These are phyloP conservation scores for Fraxinus velutina DNA, from an alignment of 305 asterid genomes.

Conservation along the genomic window DNA sequence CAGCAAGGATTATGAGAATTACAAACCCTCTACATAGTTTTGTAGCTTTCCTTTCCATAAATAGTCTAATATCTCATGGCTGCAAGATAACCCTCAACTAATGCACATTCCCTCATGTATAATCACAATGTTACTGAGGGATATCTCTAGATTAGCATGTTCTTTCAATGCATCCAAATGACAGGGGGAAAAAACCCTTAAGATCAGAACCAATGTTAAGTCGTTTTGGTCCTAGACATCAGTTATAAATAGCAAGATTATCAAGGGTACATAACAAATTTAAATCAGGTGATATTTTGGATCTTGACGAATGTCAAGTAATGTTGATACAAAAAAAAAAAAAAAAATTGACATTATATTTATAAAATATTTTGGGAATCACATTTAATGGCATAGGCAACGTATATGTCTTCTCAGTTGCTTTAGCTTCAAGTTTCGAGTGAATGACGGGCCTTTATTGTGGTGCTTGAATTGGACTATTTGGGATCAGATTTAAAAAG, in stretches of 20 bases:
- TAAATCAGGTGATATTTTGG: neutral
- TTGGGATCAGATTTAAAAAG: neutral
- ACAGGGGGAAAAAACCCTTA: neutral
- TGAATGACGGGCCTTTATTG: neutral
- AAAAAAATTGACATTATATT: neutral
- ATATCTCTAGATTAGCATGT: neutral
- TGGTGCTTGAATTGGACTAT: neutral
- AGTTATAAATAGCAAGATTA: neutral
- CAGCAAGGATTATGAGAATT: neutral
- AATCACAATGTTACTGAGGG: neutral
- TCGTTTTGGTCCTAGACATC: neutral
- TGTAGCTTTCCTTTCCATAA: neutral
- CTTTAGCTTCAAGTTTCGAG: constrained; percentile 7
- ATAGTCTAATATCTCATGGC: constrained; percentile 1
- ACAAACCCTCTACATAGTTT: neutral
- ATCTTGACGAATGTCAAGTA: neutral
- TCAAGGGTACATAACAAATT: neutral
- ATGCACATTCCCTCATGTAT: neutral
- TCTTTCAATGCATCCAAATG: neutral
- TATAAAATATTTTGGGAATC: neutral
- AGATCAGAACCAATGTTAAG: neutral
- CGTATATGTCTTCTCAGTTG: neutral
- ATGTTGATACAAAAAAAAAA: neutral
- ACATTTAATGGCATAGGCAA: neutral
- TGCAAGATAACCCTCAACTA: neutral